Evolutionary conservation across 306 rosid species (phyloP).

Genomic region (Sindora glabra): DNA sequence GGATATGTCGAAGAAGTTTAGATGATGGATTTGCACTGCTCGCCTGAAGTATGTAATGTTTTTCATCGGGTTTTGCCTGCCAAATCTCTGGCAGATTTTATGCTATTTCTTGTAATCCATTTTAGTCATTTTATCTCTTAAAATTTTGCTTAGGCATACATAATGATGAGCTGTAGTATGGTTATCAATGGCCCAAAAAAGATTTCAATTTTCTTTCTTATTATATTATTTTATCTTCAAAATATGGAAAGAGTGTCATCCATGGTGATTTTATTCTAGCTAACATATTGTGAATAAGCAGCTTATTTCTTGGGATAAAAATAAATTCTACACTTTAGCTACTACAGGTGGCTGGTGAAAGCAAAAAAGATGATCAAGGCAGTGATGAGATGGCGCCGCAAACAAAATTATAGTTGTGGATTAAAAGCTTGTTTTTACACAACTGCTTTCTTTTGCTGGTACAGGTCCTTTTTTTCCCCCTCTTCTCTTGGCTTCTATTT

Average conservation of each 20-base stretch:
- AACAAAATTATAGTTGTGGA: background rate
- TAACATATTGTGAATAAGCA: background rate
- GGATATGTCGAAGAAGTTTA: background rate
- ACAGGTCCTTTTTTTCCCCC: too few species aligned
- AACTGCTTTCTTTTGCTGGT: background rate
- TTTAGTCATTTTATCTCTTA: background rate
- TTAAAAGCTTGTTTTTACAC: background rate
- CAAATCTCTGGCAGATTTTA: conserved; percentile 30
- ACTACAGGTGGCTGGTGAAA: background rate
- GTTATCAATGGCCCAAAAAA: background rate
- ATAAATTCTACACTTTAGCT: background rate
- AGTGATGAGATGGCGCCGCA: background rate
- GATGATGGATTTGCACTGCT: conserved; percentile 16
- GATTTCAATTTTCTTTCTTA: background rate
- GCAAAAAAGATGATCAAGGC: background rate
- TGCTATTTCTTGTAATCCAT: background rate
- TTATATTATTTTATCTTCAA: background rate
- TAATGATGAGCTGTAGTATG: conserved; percentile 1
- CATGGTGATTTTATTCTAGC: background rate
- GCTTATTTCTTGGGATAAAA: background rate
- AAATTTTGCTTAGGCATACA: background rate
- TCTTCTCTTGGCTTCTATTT: too few species aligned
- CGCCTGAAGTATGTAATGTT: conserved; percentile 7
- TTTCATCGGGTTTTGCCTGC: conserved; percentile 11
- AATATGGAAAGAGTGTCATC: background rate